Evolutionary conservation across 345 rosid genomes (phyloP), one percentile per base, ranked within the genome.

Genomic region (Moringa oleifera): DNA sequence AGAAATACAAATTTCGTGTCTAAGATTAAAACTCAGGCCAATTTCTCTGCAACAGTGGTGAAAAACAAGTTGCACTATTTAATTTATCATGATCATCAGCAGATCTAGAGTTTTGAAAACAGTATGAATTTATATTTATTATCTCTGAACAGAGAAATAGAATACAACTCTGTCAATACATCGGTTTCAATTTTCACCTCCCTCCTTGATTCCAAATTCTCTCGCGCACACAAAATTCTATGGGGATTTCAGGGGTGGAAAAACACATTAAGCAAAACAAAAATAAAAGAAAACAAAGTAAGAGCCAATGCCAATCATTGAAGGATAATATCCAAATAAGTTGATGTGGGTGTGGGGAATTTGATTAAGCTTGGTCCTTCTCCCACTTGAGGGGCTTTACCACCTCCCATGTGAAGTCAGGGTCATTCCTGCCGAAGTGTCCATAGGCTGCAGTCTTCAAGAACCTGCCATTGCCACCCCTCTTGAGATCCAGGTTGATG

Each of bases 361-460:
- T 12, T 22, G 11, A 12, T 75, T 56, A 81, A 47, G 84, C 79
- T 36, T 73, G 71, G 37, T 55, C 71, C 76, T 79, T 74, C 18
- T 79, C 73, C 70, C 62, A 67, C 71, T 79, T 77, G 75, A 81
- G 80, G 25, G 83, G 83, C 76, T 77, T 84, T 7, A 79, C 84
- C 22, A 67, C 76, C 74, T 84, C 89, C 89, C 89, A 84, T 11
- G 84, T 77, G 78, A 84, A 84, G 41, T 81, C 83, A 0, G 76
- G 23, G 41, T 81, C 86, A 63, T 84, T 82, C 53, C 81, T 68
- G 2, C 89, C 86, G 33, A 84, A 81, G 62, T 81, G 84, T 7
- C 86, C 86, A 61, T 83, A 81, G 1, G 84, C 84, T 18, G 83
- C 88, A 23, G 88, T 83, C 78, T 80, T 83, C 75, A 83, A 65